Evolutionary conservation across 2,329 filamentous ascomycete species (phyloP), one percentile per base, ranked within the genome.

Genomic region (Zymoseptoria ardabiliae): DNA sequence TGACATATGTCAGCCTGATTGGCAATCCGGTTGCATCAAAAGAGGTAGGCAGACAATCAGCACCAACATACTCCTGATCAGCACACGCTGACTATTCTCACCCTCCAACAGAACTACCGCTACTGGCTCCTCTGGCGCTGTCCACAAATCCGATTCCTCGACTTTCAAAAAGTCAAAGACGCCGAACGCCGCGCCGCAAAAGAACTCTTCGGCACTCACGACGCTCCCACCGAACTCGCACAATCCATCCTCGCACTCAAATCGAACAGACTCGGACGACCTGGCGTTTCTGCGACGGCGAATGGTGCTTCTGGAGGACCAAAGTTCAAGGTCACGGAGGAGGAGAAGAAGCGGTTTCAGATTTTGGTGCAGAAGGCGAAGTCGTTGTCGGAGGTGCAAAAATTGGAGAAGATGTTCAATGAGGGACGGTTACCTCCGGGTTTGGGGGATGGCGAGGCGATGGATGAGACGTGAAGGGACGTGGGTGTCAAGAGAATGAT

Each of bases 21-120:
- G 92, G 95, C 62, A 97, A 97, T 73, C 93, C 94, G 0, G 89
- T 97, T 7, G 85, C 89, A 22, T 89, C 88, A 79, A 96, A 93
- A 77, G 92, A 97, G 85, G 92, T 96, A 73, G 68, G 87, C 76
- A 17, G 9, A 25, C n/a, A 13, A 5, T 23, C n/a, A 9, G 5
- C 4, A 7, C 13, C 0, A 45, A 6, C 4, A 17, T n/a, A 4
- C 1, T 6, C 25, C 25, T 20, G 49, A 5, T 5, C 2, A 45
- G 35, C 35, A 55, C 7, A 28, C 25, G 25, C 56, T 64, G 58
- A 62, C 49, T 21, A 17, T 11, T 17, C 9, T 20, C 11, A 21
- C 17, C 35, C 21, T 53, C n/a, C 8, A 20, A 35, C 62, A 97
- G 91, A 80, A 97, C 76, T 99, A 97, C 78, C 88, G 94, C 56